Percentiles rank a stretch among this genome's conserved stretches.
phyloP scores from a whole-genome alignment of 2,329 filamentous ascomycete species.

The Sporothrix pseudoabietina region DNA sequence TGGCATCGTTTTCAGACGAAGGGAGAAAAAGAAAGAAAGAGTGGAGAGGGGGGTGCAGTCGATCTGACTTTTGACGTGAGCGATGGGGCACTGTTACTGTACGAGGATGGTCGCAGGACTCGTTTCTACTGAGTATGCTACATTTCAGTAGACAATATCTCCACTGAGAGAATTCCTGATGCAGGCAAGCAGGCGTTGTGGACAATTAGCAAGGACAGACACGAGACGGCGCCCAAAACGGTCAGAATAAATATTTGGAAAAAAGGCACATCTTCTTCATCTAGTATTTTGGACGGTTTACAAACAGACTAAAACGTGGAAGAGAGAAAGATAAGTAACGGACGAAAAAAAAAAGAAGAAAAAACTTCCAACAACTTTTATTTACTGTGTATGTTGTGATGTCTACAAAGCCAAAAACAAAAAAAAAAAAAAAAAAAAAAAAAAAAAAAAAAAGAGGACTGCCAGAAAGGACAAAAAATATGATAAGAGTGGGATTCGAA shows the following conservation, averaged over 20 bases:
- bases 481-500: conserved; percentile 32
- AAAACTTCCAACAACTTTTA: too few relatives aligned
- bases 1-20: neutral
- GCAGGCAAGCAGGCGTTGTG: neutral
- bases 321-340: too few relatives aligned
- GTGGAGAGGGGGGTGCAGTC: neutral
- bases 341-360: too few relatives aligned
- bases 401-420: neutral
- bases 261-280: too few relatives aligned
- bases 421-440: neutral
- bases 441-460: neutral
- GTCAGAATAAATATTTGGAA: too few relatives aligned
- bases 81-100: neutral
- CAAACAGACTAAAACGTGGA: too few relatives aligned
- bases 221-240: neutral
- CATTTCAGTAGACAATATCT: neutral
- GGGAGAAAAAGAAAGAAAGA: neutral
- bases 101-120: neutral
- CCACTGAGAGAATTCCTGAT: neutral
- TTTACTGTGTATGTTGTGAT: too few relatives aligned
- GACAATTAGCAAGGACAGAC: neutral
- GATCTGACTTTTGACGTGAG: neutral
- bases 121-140: neutral
- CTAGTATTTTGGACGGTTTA: too few relatives aligned
- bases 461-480: conserved; percentile 13